phyloP scores from a whole-genome alignment of 306 rosid species.

The Sicyos edulis region DNA sequence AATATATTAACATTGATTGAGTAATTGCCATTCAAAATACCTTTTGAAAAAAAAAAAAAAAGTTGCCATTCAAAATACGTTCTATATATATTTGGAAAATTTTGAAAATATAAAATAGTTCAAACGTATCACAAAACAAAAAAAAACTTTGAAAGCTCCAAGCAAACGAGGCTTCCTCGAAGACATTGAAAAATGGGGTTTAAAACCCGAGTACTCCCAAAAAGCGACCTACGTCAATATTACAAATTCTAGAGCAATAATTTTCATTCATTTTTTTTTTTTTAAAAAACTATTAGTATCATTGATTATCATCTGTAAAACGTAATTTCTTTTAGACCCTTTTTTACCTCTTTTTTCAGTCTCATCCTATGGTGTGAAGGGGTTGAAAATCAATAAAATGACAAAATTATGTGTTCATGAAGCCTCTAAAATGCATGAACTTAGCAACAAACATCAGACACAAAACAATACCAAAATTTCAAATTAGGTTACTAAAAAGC shows the following conservation, averaged over 20 bases:
- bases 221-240: not conserved
- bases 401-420: not conserved
- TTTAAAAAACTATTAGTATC: not conserved
- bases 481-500: not conserved
- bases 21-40: too few relatives aligned
- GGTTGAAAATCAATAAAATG: not conserved
- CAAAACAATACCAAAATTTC: not conserved
- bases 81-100: not conserved
- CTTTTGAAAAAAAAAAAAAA: too few relatives aligned
- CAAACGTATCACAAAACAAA: too few relatives aligned
- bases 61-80: not conserved
- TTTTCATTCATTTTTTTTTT: too few relatives aligned
- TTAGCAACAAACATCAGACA: not conserved
- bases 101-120: not conserved
- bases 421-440: slow-evolving; percentile 9
- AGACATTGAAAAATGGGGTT: too few relatives aligned
- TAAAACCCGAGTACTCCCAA: not conserved
- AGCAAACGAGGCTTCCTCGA: too few relatives aligned
- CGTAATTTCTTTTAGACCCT: not conserved
- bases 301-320: not conserved
- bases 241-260: not conserved
- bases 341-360: not conserved
- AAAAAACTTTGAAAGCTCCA: too few relatives aligned
- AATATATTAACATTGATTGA: not conserved
- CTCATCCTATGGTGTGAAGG: not conserved